A percentile compares a stretch with the other conserved stretches of the same genome.
These are phyloP conservation scores for Lipomyces kockii DNA, from an alignment of 805 yeast species.

Conservation along the genomic window DNA sequence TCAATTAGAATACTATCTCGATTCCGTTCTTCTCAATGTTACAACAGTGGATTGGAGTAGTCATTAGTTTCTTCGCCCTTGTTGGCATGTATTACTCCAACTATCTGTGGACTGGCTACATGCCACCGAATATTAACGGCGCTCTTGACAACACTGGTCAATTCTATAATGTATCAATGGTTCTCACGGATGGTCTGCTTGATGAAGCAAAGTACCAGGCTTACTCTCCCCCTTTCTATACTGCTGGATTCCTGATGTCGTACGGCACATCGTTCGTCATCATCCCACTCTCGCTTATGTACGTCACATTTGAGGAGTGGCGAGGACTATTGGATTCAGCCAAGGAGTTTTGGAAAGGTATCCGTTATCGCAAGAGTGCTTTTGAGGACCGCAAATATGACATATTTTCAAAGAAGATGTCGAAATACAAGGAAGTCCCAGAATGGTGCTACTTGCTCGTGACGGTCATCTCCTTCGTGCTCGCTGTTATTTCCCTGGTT, in stretches of 20 bases:
- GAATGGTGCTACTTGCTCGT: conserved; percentile 62
- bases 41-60: conserved; percentile 50
- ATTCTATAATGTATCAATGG: conserved; percentile 55
- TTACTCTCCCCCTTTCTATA: conserved; percentile 68
- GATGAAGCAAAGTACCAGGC: conserved; percentile 54
- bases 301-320: neutral
- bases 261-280: conserved; percentile 67
- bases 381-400: conserved; percentile 39
- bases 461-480: conserved; percentile 52
- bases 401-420: conserved; percentile 63
- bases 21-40: conserved; percentile 45
- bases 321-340: conserved; percentile 8
- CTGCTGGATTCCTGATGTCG: conserved; percentile 59
- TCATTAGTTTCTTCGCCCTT: conserved; percentile 56
- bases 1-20: conserved; percentile 39
- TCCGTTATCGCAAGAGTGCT: conserved; percentile 1
- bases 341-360: conserved; percentile 37
- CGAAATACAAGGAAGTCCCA: conserved; percentile 63
- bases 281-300: conserved; percentile 23
- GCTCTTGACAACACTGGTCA: conserved; percentile 57
- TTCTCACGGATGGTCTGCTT: conserved; percentile 54
- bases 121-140: conserved; percentile 58
- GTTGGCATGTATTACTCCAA: conserved; percentile 60
- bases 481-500: conserved; percentile 51
- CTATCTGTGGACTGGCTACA: conserved; percentile 58